Percentiles rank a stretch among this genome's conserved stretches.
Evolutionary conservation across 2,329 filamentous ascomycete species (phyloP).

Genomic region (Zasmidium citrigriseum): DNA sequence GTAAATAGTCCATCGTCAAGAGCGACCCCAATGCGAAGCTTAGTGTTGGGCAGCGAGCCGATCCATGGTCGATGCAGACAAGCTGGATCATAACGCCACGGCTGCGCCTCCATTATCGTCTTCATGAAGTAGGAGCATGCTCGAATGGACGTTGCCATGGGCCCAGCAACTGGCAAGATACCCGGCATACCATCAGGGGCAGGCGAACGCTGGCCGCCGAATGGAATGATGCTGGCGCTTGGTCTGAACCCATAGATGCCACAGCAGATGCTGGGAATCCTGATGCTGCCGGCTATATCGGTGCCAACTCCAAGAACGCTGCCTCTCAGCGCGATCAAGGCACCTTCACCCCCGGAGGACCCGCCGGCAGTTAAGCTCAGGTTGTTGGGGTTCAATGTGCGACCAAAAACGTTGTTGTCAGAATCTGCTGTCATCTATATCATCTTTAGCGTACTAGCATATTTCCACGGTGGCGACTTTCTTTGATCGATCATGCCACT

Average conservation of each 20-base stretch:
- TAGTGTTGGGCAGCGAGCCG: conserved; percentile 5
- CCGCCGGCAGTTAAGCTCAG: conserved; percentile 63
- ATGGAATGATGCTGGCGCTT: conserved; percentile 15
- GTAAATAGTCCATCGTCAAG: conserved; percentile 25
- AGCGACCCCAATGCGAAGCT: conserved; percentile 24
- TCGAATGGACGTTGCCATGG: conserved; percentile 24
- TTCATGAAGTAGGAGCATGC: conserved; percentile 21
- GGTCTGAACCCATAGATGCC: conserved; percentile 33
- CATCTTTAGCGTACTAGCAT: background rate
- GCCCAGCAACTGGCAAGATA: conserved; percentile 28
- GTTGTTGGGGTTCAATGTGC: conserved; percentile 63
- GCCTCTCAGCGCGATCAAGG: conserved; percentile 59
- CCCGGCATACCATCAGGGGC: conserved; percentile 38
- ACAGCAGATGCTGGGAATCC: conserved; percentile 81
- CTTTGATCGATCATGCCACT: background rate
- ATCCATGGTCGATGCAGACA: conserved; percentile 23
- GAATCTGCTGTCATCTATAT: conserved; percentile 28
- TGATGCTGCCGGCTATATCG: conserved; percentile 63
- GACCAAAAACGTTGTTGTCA: conserved; percentile 41
- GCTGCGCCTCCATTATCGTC: conserved; percentile 17
- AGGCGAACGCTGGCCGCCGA: conserved; percentile 37
- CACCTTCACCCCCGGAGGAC: conserved; percentile 66
- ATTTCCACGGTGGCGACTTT: conserved; percentile 23
- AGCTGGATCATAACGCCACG: conserved; percentile 21
- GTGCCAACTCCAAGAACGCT: conserved; percentile 63